A percentile compares a stretch with the other conserved stretches of the same genome.
These are phyloP conservation scores for Edaphochlamys debaryana DNA, from an alignment of 139 green algal species.

Conservation along the genomic window DNA sequence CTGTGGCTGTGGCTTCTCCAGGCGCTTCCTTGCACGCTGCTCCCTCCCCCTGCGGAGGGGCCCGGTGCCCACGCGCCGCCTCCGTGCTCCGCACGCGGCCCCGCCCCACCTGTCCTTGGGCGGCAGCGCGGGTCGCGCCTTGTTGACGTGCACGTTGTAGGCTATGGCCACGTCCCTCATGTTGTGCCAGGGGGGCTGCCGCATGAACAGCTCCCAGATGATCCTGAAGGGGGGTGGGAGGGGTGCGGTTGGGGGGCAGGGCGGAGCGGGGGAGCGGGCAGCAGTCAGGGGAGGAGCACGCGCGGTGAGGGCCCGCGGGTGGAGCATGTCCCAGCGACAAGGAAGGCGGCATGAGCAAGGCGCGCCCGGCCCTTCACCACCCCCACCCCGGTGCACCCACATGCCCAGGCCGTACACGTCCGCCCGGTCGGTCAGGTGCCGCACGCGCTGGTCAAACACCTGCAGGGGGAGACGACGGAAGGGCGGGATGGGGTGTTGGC, in stretches of 20 bases:
- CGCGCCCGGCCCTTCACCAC: no score
- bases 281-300: no score
- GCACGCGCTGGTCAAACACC: conserved; percentile 26
- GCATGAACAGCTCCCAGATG: conserved; percentile 22
- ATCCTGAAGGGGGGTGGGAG: not conserved
- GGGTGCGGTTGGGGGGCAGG: not conserved
- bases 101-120: not conserved
- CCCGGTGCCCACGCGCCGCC: no score
- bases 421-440: conserved; percentile 19
- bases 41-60: no score
- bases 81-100: no score
- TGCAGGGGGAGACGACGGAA: no score
- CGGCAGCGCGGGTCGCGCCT: not conserved
- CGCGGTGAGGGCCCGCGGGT: no score
- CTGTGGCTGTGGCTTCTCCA: no score
- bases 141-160: conserved; percentile 32
- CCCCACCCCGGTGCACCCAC: not conserved
- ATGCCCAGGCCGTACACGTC: conserved; percentile 31
- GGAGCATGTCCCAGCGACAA: no score
- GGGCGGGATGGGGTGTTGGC: no score
- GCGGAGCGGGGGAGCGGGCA: not conserved
- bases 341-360: not conserved
- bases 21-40: no score
- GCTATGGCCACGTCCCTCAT: conserved; percentile 35
- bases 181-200: conserved; percentile 26